phyloP scores from a whole-genome alignment of 345 rosid genomes.

The Aethionema arabicum region DNA sequence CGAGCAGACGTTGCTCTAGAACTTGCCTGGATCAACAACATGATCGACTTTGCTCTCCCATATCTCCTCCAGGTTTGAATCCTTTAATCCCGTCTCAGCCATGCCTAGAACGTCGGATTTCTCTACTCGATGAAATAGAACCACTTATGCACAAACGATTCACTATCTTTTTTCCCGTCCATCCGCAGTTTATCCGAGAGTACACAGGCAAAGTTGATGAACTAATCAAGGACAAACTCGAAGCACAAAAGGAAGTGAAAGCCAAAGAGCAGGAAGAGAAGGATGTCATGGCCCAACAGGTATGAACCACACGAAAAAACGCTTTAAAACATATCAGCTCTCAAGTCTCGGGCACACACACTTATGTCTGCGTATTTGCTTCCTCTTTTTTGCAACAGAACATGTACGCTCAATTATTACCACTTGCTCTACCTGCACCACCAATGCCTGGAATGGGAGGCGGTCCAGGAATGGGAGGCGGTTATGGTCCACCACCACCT shows the following conservation, averaged over 20 bases:
- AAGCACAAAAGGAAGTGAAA: slow-evolving; percentile 61
- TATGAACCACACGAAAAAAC: slow-evolving; percentile 28
- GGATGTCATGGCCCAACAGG: slow-evolving; percentile 85
- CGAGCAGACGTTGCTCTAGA: slow-evolving; percentile 84
- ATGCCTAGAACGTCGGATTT: neutral
- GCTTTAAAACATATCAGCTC: neutral
- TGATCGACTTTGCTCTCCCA: slow-evolving; percentile 89
- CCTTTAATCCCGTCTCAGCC: neutral
- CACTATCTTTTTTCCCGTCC: neutral
- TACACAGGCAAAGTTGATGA: slow-evolving; percentile 81
- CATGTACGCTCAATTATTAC: slow-evolving; percentile 90
- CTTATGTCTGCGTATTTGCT: neutral
- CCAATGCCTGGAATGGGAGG: slow-evolving; percentile 87
- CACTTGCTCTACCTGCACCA: slow-evolving; percentile 88
- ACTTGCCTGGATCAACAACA: slow-evolving; percentile 86
- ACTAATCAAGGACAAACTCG: slow-evolving; percentile 72
- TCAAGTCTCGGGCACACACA: neutral
- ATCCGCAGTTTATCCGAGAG: slow-evolving; percentile 69
- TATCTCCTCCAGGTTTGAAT: slow-evolving; percentile 65
- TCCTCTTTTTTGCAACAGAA: slow-evolving; percentile 49
- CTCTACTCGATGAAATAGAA: neutral
- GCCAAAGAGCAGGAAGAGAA: slow-evolving; percentile 76
- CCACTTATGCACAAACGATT: neutral
- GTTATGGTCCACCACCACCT: slow-evolving; percentile 40
- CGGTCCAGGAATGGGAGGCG: slow-evolving; percentile 63